A percentile compares a stretch with the other conserved stretches of the same genome.
Conservation (phyloP, 352 stramenopile species). For the Pythium utonaiense region DNA sequence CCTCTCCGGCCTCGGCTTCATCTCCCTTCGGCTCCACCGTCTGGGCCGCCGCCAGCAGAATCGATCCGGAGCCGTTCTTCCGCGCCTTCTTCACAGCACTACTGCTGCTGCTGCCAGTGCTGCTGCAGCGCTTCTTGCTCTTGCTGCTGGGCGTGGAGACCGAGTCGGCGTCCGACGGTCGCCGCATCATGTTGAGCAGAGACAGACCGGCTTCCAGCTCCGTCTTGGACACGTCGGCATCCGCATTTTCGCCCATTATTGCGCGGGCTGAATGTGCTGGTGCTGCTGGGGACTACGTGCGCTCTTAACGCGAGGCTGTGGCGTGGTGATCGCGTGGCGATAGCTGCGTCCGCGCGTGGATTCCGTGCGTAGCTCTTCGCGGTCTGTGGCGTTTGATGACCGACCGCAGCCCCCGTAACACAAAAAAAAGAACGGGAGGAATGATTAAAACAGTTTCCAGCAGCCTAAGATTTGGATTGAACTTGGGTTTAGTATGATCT, state of each 20-base stretch:
- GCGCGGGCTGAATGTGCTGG: neutral
- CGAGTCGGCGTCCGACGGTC: slow-evolving; percentile 1
- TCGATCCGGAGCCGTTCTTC: too few relatives aligned
- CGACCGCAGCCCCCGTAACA: slow-evolving; percentile 3
- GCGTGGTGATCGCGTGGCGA: neutral
- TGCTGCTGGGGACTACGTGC: too few relatives aligned
- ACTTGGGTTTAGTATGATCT: slow-evolving; percentile 2
- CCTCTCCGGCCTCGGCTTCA: neutral
- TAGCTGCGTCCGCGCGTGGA: neutral
- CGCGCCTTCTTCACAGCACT: neutral
- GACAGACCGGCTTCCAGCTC: slow-evolving; percentile 62
- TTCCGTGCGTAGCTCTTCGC: slow-evolving; percentile 12
- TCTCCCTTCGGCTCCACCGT: slow-evolving; percentile 16
- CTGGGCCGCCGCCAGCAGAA: slow-evolving; percentile 23
- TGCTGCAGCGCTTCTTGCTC: neutral
- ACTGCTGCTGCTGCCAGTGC: too few relatives aligned
- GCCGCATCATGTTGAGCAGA: slow-evolving; percentile 62
- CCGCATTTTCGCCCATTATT: neutral
- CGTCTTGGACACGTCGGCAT: slow-evolving; percentile 35
- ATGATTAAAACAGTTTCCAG: slow-evolving; percentile 11
- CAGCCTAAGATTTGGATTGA: neutral
- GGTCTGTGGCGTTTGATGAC: slow-evolving; percentile 5
- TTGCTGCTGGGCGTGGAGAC: neutral
- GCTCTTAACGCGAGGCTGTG: too few relatives aligned
- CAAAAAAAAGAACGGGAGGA: slow-evolving; percentile 20